Base-by-base conservation (phyloP, 768 basidiomycete species). In the Tylopilus sp. region DNA sequence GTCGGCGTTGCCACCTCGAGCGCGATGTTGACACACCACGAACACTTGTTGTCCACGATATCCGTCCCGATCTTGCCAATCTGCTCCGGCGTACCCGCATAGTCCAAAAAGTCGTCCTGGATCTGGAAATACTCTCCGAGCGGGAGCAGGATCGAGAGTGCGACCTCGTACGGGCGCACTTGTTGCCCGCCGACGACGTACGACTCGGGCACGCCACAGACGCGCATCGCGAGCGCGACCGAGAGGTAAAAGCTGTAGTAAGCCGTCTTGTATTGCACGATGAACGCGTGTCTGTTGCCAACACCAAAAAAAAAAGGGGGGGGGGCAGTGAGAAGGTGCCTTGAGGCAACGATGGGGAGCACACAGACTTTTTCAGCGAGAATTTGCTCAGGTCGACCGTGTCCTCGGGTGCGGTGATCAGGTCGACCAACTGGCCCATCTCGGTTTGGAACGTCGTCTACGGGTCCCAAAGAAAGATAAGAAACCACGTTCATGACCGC, bases 241-340 rank as follows among this genome's bases (percentile, higher is more conserved):
- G 97, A 93, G 57, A 99, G 91, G 75, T 98, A 97, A 81, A 98
- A 98, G 26, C 92, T 97, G 73, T 98, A 99, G 74, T 81, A 95
- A 0, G 95, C 91, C 25, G 95, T 98, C 74, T 99, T 99, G 83
- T 94, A 98, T 56, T 91, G 79, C 47, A 98, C 95, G 67, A 98
- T 98, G 50, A 91, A 80, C 53, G 82, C 80, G 67, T 98, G 93
- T 66, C 92, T 95, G 33, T 9, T 28, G n/a, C n/a, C 28, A 12
- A 6, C 6, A n/a, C n/a, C n/a, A n/a, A n/a, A n/a, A n/a, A n/a
- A n/a, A n/a, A n/a, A n/a, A n/a, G n/a, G n/a, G n/a, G n/a, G n/a
- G n/a, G n/a, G n/a, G n/a, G n/a, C n/a, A n/a, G n/a, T n/a, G n/a
- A n/a, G n/a, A n/a, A n/a, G n/a, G n/a, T n/a, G n/a, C n/a, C n/a